These are phyloP conservation scores for Mycena olivaceomarginata DNA, from an alignment of 768 basidiomycete genomes.

Conservation along the genomic window DNA sequence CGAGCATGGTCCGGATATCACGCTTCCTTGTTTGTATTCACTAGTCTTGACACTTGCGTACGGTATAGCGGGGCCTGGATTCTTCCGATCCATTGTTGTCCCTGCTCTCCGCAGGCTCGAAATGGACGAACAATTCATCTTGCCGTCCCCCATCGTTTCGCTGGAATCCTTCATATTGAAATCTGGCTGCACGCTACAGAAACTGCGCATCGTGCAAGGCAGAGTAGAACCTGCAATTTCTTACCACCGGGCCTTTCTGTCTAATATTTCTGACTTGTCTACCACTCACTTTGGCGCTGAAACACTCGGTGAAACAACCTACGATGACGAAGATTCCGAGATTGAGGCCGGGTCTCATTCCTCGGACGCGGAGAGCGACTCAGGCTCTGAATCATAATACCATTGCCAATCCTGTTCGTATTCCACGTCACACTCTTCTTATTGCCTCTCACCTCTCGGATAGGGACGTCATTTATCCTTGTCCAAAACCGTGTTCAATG, in stretches of 20 bases:
- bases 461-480: too few relatives aligned
- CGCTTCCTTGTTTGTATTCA: neutral
- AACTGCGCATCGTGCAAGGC: neutral
- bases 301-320: too few relatives aligned
- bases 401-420: too few relatives aligned
- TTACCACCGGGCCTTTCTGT: neutral
- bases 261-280: neutral
- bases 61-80: too few relatives aligned
- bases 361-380: too few relatives aligned
- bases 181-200: neutral
- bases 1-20: neutral
- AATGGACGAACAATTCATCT: neutral
- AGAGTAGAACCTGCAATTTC: neutral
- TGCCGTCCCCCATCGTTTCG: neutral
- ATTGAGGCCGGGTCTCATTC: too few relatives aligned
- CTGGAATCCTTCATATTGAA: neutral
- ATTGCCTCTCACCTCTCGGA: neutral
- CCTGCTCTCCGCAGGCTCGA: slow-evolving; percentile 4
- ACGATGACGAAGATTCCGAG: too few relatives aligned
- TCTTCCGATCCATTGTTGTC: neutral
- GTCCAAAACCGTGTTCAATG: too few relatives aligned
- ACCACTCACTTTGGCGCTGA: too few relatives aligned
- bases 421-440: too few relatives aligned
- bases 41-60: neutral
- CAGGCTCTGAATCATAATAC: too few relatives aligned